Evolutionary conservation across 495 filamentous ascomycete genomes (phyloP).

Genomic region (Friedmanniomyces endolithicus): DNA sequence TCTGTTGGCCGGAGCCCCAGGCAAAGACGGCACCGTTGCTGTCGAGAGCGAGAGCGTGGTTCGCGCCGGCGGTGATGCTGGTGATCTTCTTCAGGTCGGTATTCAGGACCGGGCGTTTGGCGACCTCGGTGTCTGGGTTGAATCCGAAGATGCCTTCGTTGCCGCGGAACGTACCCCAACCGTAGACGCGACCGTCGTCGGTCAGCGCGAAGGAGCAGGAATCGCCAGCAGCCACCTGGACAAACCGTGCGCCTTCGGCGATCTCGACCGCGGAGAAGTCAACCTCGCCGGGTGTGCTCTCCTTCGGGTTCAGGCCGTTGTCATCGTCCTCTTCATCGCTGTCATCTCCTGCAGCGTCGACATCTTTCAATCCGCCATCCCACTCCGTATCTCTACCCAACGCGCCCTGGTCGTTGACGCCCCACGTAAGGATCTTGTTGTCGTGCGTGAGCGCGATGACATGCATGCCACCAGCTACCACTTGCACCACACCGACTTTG

Average conservation of each 20-base stretch:
- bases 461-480: constrained; percentile 59
- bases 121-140: constrained; percentile 30
- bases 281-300: constrained; percentile 45
- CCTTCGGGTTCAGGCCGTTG: constrained; percentile 44
- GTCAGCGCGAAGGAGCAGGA: constrained; percentile 53
- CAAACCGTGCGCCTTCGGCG: constrained; percentile 42
- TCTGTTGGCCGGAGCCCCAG: constrained; percentile 64
- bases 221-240: constrained; percentile 49
- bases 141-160: constrained; percentile 66
- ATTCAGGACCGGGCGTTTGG: constrained; percentile 37
- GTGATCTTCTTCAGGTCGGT: constrained; percentile 49
- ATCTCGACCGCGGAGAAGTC: constrained; percentile 25
- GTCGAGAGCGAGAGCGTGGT: constrained; percentile 61
- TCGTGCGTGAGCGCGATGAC: constrained; percentile 49
- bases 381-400: constrained; percentile 50
- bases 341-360: constrained; percentile 35
- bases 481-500: constrained; percentile 48
- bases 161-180: constrained; percentile 57
- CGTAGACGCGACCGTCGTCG: constrained; percentile 50
- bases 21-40: constrained; percentile 51
- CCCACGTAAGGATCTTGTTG: constrained; percentile 58
- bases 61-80: constrained; percentile 47
- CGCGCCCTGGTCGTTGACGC: constrained; percentile 57
- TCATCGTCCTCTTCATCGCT: constrained; percentile 43
- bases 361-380: constrained; percentile 49